Evolutionary conservation across 2,329 filamentous ascomycete genomes (phyloP).

Genomic region (Clonostachys byssicola): DNA sequence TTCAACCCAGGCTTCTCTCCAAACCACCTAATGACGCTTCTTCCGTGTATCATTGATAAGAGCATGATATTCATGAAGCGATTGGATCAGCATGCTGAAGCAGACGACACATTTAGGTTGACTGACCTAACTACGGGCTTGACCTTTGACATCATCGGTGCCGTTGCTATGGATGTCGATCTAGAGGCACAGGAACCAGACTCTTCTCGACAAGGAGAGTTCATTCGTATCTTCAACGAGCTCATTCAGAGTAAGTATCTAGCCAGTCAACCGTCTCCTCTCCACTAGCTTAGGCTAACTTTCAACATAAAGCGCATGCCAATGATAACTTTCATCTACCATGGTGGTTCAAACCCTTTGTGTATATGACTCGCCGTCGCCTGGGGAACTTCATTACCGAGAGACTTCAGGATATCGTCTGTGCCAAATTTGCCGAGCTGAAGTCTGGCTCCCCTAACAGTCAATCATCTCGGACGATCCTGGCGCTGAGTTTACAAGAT

Average conservation of each 20-base stretch:
- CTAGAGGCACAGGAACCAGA: constrained; percentile 22
- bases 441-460: no score
- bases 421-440: no score
- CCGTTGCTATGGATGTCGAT: constrained; percentile 24
- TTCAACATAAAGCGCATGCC: background rate
- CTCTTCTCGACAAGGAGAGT: constrained; percentile 13
- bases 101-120: constrained; percentile 17
- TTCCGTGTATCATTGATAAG: constrained; percentile 29
- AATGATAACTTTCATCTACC: constrained; percentile 6
- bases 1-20: constrained; percentile 31
- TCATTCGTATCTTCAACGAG: constrained; percentile 20
- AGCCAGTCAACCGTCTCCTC: background rate
- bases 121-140: constrained; percentile 19
- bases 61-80: constrained; percentile 4
- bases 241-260: constrained; percentile 5
- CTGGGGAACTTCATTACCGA: constrained; percentile 1
- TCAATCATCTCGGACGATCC: background rate
- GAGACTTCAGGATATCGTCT: no score
- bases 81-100: constrained; percentile 18
- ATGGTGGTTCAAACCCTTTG: constrained; percentile 12
- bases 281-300: background rate
- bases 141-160: constrained; percentile 32
- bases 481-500: constrained; percentile 22
- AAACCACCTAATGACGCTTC: constrained; percentile 27
- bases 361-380: constrained; percentile 7